Evolutionary conservation across 2,329 filamentous ascomycete species (phyloP), one percentile per base, ranked within the genome.

Genomic region (Aspergillus sp.): DNA sequence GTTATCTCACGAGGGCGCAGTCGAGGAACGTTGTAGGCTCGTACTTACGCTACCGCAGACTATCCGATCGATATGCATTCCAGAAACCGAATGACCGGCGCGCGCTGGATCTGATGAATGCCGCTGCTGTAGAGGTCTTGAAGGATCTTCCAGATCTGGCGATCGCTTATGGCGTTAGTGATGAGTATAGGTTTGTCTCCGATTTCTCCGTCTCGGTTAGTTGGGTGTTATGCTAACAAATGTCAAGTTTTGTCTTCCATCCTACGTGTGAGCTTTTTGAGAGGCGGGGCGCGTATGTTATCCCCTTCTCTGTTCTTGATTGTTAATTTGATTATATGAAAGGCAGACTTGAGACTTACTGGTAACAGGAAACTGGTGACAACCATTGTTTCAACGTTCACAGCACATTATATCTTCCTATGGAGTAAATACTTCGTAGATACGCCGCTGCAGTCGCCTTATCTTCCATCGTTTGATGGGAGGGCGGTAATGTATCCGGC

Each of bases 21-120:
- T 31, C 25, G 25, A 27, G 25, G 7, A 27, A 27, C 6, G 25
- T 9, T 8, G 25, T 27, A 27, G 9, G 27, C 27, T 7, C 25
- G 31, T 12, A 17, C 39, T 56, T 47, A 46, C 53, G 21, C 11
- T 14, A 11, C 23, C 14, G 15, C 41, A 96, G 90, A 69, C 86
- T 97, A 66, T 93, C 91, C 60, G 82, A 86, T 61, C 90, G 89
- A 73, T 95, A 98, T 77, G 79, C 79, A 21, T 98, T 98, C 70
- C 82, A 87, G 66, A 99, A 98, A 76, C 95, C 95, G 40, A 99
- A 98, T 76, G 95, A 99, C 74, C 82, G 83, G 41, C 84, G 90
- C 63, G 95, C 93, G 0, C 79, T 98, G 12, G 86, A 96, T 73
- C 86, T 99, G 64, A 98, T 99, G 93, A 99, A 99, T 69, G 86